phyloP scores from a whole-genome alignment of 1,139 yeast species.

The Yamadazyma dushanensis region DNA sequence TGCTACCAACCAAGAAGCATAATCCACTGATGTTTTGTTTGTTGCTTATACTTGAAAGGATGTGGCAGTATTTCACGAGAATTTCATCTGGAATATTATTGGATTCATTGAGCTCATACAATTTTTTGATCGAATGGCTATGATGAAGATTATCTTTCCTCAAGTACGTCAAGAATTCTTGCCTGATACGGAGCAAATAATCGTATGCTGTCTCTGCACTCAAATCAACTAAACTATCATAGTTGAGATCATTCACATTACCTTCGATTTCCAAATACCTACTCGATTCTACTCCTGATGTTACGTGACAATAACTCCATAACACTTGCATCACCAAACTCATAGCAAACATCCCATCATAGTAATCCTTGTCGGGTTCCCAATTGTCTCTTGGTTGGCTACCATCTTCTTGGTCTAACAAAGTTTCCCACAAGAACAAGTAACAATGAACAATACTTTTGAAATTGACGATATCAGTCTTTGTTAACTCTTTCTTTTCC shows the following conservation, averaged over 20 bases:
- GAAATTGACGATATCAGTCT: slow-evolving; percentile 35
- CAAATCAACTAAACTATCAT: slow-evolving; percentile 23
- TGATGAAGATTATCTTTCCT: slow-evolving; percentile 21
- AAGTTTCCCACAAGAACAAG: slow-evolving; percentile 60
- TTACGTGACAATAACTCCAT: slow-evolving; percentile 49
- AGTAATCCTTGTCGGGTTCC: slow-evolving; percentile 34
- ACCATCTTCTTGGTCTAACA: slow-evolving; percentile 40
- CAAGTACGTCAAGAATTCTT: slow-evolving; percentile 27
- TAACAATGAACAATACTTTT: slow-evolving; percentile 63
- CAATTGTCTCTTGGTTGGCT: slow-evolving; percentile 24
- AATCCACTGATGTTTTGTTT: slow-evolving; percentile 57
- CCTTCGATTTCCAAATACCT: slow-evolving; percentile 24
- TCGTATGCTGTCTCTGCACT: slow-evolving; percentile 33
- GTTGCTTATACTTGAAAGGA: slow-evolving; percentile 40
- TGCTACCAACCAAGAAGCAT: slow-evolving; percentile 47
- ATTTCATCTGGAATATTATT: slow-evolving; percentile 31
- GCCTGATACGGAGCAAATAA: slow-evolving; percentile 38
- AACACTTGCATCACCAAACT: slow-evolving; percentile 48
- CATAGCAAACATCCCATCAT: slow-evolving; percentile 43
- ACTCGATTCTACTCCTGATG: slow-evolving; percentile 41
- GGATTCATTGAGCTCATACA: slow-evolving; percentile 10
- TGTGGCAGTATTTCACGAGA: slow-evolving; percentile 39
- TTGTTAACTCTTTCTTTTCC: slow-evolving; percentile 17
- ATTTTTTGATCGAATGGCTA: slow-evolving; percentile 13
- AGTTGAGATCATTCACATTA: slow-evolving; percentile 14